phyloP scores from a whole-genome alignment of 2,329 filamentous ascomycete genomes.

The Nemania sp. region DNA sequence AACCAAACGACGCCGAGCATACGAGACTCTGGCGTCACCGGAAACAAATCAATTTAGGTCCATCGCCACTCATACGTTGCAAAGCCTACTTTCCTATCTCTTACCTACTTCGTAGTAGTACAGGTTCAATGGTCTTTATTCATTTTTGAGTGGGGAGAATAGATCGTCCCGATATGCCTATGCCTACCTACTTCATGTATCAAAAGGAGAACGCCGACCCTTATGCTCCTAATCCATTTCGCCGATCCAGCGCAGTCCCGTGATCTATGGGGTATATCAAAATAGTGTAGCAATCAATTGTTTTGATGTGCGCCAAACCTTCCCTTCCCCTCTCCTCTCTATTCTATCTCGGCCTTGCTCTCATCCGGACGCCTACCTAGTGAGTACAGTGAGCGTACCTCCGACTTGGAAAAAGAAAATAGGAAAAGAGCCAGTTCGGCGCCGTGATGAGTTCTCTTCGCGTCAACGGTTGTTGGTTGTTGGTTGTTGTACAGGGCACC shows the following conservation, averaged over 20 bases:
- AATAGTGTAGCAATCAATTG: background rate
- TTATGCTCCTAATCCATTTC: slow-evolving; percentile 11
- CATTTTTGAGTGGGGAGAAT: slow-evolving; percentile 17
- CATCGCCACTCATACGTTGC: too few species aligned
- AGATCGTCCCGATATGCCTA: slow-evolving; percentile 5
- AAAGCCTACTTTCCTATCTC: too few species aligned
- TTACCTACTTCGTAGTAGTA: too few species aligned
- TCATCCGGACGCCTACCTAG: slow-evolving; percentile 6
- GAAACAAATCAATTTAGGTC: too few species aligned
- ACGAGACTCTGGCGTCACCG: too few species aligned
- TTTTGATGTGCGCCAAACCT: background rate
- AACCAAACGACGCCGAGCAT: too few species aligned
- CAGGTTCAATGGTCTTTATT: background rate
- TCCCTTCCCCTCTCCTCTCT: background rate
- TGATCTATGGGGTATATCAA: slow-evolving; percentile 19
- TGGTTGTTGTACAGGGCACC: too few species aligned
- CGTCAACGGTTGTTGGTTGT: too few species aligned
- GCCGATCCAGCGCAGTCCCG: slow-evolving; percentile 12
- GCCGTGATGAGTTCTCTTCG: background rate
- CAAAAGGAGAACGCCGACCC: slow-evolving; percentile 13
- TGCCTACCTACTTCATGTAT: background rate
- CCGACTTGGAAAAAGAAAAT: background rate
- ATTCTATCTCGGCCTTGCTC: background rate
- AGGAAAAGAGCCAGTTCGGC: background rate
- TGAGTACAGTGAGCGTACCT: too few species aligned